These are phyloP conservation scores for Aspergillus fischeri DNA, from an alignment of 2,329 filamentous ascomycete genomes.

Conservation along the genomic window DNA sequence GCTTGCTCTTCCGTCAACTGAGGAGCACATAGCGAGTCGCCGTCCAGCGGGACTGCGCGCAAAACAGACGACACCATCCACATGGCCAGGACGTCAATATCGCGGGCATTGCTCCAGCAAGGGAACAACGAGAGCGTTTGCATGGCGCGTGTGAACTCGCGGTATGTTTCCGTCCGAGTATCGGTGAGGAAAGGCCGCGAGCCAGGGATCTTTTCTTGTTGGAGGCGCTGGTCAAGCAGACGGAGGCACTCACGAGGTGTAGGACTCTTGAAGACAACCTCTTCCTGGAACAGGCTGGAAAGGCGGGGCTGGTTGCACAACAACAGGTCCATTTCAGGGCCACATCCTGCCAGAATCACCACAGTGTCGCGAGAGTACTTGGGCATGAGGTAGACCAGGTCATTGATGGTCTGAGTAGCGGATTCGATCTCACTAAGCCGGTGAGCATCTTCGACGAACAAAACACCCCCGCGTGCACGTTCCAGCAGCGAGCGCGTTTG, in stretches of 20 bases:
- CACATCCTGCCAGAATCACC: constrained; percentile 15
- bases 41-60: constrained; percentile 13
- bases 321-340: constrained; percentile 15
- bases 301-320: constrained; percentile 15
- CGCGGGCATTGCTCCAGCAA: constrained; percentile 18
- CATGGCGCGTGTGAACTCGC: constrained; percentile 18
- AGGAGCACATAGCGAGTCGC: background rate
- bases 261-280: constrained; percentile 17
- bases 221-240: constrained; percentile 14
- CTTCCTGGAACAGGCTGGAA: constrained; percentile 16
- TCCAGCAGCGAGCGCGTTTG: constrained; percentile 12
- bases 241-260: constrained; percentile 17
- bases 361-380: constrained; percentile 11
- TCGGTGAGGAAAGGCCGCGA: constrained; percentile 12
- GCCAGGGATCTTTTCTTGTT: constrained; percentile 10
- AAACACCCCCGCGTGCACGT: constrained; percentile 10
- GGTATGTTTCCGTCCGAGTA: constrained; percentile 10
- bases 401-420: constrained; percentile 9
- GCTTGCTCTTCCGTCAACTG: constrained; percentile 15
- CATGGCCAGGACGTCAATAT: constrained; percentile 13
- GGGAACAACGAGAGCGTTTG: constrained; percentile 19
- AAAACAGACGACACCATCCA: constrained; percentile 17
- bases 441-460: constrained; percentile 18
- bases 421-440: constrained; percentile 12
- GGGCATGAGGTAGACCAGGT: constrained; percentile 15